These are phyloP conservation scores for Suillus lakei DNA, from an alignment of 768 basidiomycete genomes.

Conservation along the genomic window DNA sequence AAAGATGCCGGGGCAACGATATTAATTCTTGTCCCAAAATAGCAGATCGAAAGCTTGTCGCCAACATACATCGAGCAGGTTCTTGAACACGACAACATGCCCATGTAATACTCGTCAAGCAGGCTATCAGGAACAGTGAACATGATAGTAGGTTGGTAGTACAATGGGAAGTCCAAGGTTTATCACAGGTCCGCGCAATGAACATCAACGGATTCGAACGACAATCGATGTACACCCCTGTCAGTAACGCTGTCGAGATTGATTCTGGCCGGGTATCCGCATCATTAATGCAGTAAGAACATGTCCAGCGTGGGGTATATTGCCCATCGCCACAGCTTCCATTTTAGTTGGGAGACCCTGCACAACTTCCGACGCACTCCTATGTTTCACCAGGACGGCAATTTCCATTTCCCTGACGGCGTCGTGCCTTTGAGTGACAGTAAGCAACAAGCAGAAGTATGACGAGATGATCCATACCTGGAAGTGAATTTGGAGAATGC, in stretches of 20 bases:
- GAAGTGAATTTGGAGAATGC: conserved; percentile 17
- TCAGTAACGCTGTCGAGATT: too few relatives aligned
- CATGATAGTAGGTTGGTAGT: neutral
- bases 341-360: conserved; percentile 12
- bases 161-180: neutral
- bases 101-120: neutral
- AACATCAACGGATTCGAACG: neutral
- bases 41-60: too few relatives aligned
- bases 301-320: conserved; percentile 11
- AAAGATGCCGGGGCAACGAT: too few relatives aligned
- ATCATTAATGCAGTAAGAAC: conserved; percentile 6
- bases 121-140: neutral
- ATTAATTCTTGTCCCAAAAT: too few relatives aligned
- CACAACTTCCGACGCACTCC: conserved; percentile 2
- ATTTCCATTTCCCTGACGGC: conserved; percentile 13
- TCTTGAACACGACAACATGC: neutral
- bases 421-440: neutral
- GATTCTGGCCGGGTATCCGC: neutral
- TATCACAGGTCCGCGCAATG: neutral
- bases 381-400: conserved; percentile 5
- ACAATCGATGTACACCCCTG: neutral
- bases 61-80: too few relatives aligned
- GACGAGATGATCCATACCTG: neutral
- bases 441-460: neutral
- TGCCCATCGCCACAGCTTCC: conserved; percentile 4